Base-by-base conservation (phyloP, 148 eudicot genomes). In the Nepenthes gracilis region DNA sequence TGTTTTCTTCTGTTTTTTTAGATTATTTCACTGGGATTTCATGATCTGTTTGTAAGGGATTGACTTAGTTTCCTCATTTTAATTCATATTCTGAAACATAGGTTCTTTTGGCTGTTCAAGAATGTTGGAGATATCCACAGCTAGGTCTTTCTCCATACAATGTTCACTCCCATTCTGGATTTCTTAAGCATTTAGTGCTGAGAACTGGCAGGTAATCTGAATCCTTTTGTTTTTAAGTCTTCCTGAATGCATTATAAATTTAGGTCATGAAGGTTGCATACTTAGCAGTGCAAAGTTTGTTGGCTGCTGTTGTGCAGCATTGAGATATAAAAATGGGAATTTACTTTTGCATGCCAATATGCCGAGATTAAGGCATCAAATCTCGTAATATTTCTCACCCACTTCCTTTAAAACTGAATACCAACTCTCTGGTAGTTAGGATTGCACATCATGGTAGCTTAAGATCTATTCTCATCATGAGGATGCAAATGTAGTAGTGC, bases 101-200 rank as follows among this genome's bases (percentile, higher is more conserved):
- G 98, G 96, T 88, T 86, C 96, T 92, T 60, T 78, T 85, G 83
- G 82, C 81, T 68, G 76, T 92, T 79, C 98, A 92, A 84, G 91
- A 84, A 54, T 71, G 74, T 64, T 92, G 98, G 98, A 77, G 90
- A 67, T 82, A 85, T 66, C 82, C 87, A 53, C 69, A 74, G 48
- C 74, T 82, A 15, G 76, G 74, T 59, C 96, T 92, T 61, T 76
- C 87, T 65, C 88, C 98, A 35, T 92, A 82, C 55, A 66, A 88
- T 82, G 90, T 81, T 67, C 88, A 79, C 68, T 67, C 88, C 14
- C 98, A 88, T 80, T 77, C 62, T 66, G 98, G 98, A 54, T 88
- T 88, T 75, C 72, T 92, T 68, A 92, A 88, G 86, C 96, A 85
- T 77, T 78, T 92, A 64, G 82, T 84, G 81, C 72, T 92, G 51